Base-by-base conservation (phyloP, 768 basidiomycete genomes). In the Saitozyma podzolica region DNA sequence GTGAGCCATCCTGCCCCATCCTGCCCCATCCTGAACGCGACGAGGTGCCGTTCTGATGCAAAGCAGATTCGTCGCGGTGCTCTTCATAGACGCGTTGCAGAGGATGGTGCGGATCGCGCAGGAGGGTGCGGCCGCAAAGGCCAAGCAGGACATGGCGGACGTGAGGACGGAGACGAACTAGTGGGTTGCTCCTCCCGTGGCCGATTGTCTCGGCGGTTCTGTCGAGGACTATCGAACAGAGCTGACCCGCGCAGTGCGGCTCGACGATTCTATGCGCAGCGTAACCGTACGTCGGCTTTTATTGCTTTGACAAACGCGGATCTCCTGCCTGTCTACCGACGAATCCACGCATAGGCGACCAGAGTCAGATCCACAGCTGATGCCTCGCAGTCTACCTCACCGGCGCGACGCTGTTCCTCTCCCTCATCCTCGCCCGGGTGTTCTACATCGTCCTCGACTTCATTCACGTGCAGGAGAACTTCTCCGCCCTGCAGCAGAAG, bases 381-480 rank as follows among this genome's bases (percentile, higher is more conserved):
- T 50, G 17, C 13, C 19, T 39, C 29, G 14, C 59, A 68, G 75
- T 88, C 62, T 97, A 97, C 78, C 85, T 97, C 14, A 94, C 93
- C 64, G 78, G 78, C 17, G 66, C 70, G 79, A 91, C 89, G 63
- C 84, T 99, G 51, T 96, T 97, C 87, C 87, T 99, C 19, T 96
- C 95, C 9, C 87, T 98, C 60, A 88, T 96, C 69, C 86, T 97
- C 68, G 89, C 93, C 2, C 88, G 94, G 71, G 90, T 89, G 4
- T 97, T 97, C 83, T 88, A 88, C 78, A 90, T 98, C 78, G 86
- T 90, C 51, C 86, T 93, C 73, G 92, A 97, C 77, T 87, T 96
- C 68, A 88, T 97, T 66, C 87, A 91, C 68, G 85, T 88, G 0
- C 91, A 95, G 79, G 93, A 94, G 69, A 87, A 91, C 72, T 90